phyloP scores from a whole-genome alignment of 352 stramenopile genomes.

The Globisporangium iwayamae region DNA sequence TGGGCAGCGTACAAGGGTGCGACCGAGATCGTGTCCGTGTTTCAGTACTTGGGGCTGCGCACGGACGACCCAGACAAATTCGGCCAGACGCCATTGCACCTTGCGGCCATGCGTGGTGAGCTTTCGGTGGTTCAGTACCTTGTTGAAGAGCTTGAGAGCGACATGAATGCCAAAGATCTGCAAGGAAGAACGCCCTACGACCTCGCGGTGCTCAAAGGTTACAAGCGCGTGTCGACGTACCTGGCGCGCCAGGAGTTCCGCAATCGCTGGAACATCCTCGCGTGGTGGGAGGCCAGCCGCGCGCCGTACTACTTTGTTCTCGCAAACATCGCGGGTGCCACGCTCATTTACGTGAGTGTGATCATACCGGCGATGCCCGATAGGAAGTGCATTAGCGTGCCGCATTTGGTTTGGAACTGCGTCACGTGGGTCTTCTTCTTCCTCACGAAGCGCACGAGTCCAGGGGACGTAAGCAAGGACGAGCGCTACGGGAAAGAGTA shows the following conservation, averaged over 20 bases:
- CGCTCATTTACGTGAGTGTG: conserved; percentile 45
- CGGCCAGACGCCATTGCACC: conserved; percentile 79
- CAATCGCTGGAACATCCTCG: conserved; percentile 57
- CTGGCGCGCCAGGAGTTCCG: conserved; percentile 37
- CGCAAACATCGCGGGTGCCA: conserved; percentile 36
- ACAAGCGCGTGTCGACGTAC: conserved; percentile 50
- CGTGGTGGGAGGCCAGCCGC: conserved; percentile 57
- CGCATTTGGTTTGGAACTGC: conserved; percentile 56
- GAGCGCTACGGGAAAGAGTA: conserved; percentile 44
- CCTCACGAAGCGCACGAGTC: conserved; percentile 48
- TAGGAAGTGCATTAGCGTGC: conserved; percentile 47
- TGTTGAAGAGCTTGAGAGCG: conserved; percentile 71
- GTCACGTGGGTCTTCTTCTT: conserved; percentile 70
- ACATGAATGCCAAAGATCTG: conserved; percentile 41
- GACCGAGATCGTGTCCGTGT: conserved; percentile 79
- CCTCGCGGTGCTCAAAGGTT: conserved; percentile 59
- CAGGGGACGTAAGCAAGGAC: conserved; percentile 44
- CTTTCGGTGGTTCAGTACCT: conserved; percentile 73
- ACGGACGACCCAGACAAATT: conserved; percentile 63
- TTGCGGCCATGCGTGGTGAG: conserved; percentile 75
- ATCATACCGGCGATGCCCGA: conserved; percentile 59
- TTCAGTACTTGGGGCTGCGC: conserved; percentile 73
- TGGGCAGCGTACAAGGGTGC: conserved; percentile 86
- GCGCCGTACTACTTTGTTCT: conserved; percentile 70
- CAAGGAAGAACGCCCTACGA: conserved; percentile 57